Evolutionary conservation across 2,329 filamentous ascomycete genomes (phyloP), one percentile per base, ranked within the genome.

Genomic region (Botryotinia narcissicola): DNA sequence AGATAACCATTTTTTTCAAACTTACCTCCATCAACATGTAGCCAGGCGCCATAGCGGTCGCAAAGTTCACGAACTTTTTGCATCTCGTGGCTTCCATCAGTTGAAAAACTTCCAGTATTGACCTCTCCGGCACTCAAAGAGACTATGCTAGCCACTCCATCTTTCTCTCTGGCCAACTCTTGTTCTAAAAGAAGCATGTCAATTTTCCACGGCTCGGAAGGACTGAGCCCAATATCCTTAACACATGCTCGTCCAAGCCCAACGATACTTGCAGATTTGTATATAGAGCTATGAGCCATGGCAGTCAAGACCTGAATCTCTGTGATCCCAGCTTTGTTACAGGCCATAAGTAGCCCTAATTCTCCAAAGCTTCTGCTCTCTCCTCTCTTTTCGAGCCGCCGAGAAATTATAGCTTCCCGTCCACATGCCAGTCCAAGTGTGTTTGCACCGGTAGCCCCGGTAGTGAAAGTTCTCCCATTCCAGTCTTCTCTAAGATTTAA

Each of bases 51-150:
- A 76, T 95, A 90, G 76, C 86, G 84, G 77, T 96, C 91, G 61
- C 93, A 94, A 57, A 97, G 80, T 7, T 84, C 83, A 74, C 95
- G 87, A 54, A 98, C 82, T 72, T 85, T 84, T 72, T 82, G 81
- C 84, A 91, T 77, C 16, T 75, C 73, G 3, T 74, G 79, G 4
- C 82, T 76, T 1, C 84, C 88, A 2, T 83, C 82, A 46, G 86
- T 92, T 42, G 93, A 91, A 81, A 94, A 98, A 8, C 90, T 86
- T 0, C 95, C 94, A 0, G 94, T 97, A 78, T 98, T 98, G 42
- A 98, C 93, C 83, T 98, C 95, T 1, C 93, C 93, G 9, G 91
- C 92, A 60, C 93, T 95, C n/a, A 97, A 83, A 7, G 87, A 90
- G 54, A 98, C 89, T 75, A 98, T 93, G 68, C 87, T 92, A n/a